Evolutionary conservation across 2,329 filamentous ascomycete genomes (phyloP).

Genomic region (Diaporthe capsici): DNA sequence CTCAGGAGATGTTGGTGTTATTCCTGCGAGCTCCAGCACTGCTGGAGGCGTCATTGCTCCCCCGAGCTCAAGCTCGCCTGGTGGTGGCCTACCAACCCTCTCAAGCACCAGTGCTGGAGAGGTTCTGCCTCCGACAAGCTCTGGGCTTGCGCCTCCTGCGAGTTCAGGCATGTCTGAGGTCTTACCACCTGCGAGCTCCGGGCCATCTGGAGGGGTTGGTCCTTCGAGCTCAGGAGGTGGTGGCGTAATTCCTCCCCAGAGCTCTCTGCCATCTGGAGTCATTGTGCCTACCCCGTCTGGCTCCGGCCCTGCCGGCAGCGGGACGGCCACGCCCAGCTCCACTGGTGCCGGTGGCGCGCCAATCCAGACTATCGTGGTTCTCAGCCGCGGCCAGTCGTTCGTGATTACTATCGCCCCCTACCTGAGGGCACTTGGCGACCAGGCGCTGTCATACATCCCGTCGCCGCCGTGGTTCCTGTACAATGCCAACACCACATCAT

Average conservation of each 20-base stretch:
- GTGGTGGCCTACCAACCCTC: neutral
- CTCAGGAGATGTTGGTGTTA: neutral
- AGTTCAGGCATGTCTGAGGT: neutral
- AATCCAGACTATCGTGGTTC: neutral
- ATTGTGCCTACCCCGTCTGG: neutral
- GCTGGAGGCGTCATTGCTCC: neutral
- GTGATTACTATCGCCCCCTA: neutral
- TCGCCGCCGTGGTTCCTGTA: slow-evolving; percentile 4
- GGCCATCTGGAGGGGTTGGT: neutral
- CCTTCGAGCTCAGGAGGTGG: neutral
- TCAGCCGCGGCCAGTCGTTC: neutral
- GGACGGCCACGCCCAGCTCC: neutral
- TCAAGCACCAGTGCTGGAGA: neutral
- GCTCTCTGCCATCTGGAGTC: neutral
- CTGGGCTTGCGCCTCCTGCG: neutral
- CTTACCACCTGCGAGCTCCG: neutral
- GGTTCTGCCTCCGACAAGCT: neutral
- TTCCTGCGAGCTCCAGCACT: neutral
- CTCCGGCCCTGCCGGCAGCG: neutral
- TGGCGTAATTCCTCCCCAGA: neutral
- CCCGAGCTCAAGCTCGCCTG: neutral
- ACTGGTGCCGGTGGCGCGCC: neutral
- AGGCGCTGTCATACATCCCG: slow-evolving; percentile 14
- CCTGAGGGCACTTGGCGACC: slow-evolving; percentile 3
- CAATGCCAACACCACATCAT: neutral